Conservation (phyloP, 2,329 filamentous ascomycete species). For the Hypoxylon sp. region DNA sequence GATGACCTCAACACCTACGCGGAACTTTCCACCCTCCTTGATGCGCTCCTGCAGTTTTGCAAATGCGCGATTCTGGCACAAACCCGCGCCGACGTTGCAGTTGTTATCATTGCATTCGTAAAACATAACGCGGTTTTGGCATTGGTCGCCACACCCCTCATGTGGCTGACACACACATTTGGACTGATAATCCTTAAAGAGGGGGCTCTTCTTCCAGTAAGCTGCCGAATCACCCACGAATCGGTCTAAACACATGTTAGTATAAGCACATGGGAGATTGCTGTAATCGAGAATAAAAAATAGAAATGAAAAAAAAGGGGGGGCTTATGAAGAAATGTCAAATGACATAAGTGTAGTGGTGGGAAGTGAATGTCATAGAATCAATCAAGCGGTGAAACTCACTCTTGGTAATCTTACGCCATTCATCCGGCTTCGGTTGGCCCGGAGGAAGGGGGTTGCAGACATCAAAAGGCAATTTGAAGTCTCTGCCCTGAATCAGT, state of each 20-base stretch:
- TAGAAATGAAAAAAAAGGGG: background rate
- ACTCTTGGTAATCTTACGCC: constrained; percentile 94
- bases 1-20: constrained; percentile 94
- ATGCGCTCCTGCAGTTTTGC: constrained; percentile 81
- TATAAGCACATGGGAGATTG: background rate
- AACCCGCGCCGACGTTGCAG: constrained; percentile 81
- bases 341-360: background rate
- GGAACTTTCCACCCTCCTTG: constrained; percentile 85
- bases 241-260: constrained; percentile 74
- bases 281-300: constrained; percentile 5
- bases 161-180: constrained; percentile 84
- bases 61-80: constrained; percentile 91
- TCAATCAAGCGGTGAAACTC: constrained; percentile 56
- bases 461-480: constrained; percentile 90
- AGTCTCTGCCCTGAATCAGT: constrained; percentile 81
- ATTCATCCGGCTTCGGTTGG: constrained; percentile 93
- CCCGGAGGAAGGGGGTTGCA: constrained; percentile 89
- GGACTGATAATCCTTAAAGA: constrained; percentile 80
- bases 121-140: constrained; percentile 95
- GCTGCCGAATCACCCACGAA: constrained; percentile 88
- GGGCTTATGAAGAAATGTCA: too few species aligned
- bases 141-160: constrained; percentile 87
- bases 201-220: constrained; percentile 84
- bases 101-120: constrained; percentile 96
- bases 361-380: background rate